phyloP scores from a whole-genome alignment of 2,329 filamentous ascomycete species.

The Ploettnerulaceae sp. region DNA sequence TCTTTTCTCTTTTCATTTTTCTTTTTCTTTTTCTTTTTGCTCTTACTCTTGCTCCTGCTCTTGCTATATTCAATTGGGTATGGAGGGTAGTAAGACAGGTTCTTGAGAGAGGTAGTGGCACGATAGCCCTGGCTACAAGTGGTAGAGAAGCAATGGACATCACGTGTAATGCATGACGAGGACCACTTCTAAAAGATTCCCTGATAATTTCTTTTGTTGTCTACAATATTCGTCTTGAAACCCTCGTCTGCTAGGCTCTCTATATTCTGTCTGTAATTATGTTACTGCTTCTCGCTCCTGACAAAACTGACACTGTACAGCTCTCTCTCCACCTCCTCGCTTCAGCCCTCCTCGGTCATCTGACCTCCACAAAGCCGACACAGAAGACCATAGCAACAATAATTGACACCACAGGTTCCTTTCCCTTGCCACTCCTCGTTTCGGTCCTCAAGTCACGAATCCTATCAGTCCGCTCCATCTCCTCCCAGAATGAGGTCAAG shows the following conservation, averaged over 20 bases:
- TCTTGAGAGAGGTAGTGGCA: too few species aligned
- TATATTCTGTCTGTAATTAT: neutral
- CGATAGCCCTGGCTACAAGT: too few species aligned
- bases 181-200: too few species aligned
- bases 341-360: constrained; percentile 21
- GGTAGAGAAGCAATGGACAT: too few species aligned
- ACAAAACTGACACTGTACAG: constrained; percentile 13
- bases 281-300: neutral
- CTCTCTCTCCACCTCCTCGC: constrained; percentile 29
- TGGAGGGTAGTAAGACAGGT: too few species aligned
- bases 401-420: constrained; percentile 32
- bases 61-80: too few species aligned
- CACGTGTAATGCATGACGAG: too few species aligned
- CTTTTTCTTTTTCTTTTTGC: constrained; percentile 3
- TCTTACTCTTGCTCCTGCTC: neutral
- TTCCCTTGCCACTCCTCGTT: constrained; percentile 27
- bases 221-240: too few species aligned
- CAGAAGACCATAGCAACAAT: constrained; percentile 25
- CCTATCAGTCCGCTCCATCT: constrained; percentile 4
- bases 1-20: neutral
- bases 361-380: neutral
- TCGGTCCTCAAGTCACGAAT: constrained; percentile 25
- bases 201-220: too few species aligned
- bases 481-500: neutral
- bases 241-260: too few species aligned